Evolutionary conservation across 352 stramenopile species (phyloP).

Genomic region (Pythium aquatile): DNA sequence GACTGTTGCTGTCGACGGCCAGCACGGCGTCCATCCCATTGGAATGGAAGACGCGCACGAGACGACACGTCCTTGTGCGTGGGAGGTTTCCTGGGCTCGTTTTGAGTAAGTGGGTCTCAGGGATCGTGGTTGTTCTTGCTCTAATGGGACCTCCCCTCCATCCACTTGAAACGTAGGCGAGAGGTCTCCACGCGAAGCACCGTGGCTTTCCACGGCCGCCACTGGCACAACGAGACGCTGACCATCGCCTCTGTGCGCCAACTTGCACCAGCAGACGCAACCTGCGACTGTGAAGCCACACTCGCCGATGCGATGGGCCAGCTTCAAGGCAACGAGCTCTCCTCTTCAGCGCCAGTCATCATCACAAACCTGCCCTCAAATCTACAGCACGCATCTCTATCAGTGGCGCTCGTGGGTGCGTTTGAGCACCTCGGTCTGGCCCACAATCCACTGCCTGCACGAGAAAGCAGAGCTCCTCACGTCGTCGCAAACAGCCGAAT

Average conservation of each 20-base stretch:
- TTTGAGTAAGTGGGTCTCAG: neutral
- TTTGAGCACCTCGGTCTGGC: neutral
- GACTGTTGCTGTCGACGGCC: neutral
- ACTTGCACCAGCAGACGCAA: neutral
- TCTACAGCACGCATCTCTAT: neutral
- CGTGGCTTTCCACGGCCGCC: neutral
- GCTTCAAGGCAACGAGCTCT: neutral
- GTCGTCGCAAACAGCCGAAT: neutral
- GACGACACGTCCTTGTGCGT: neutral
- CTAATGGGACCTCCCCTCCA: too few species aligned
- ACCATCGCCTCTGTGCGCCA: neutral
- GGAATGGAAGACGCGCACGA: neutral
- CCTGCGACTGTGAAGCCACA: neutral
- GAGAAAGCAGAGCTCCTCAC: neutral
- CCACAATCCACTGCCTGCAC: neutral
- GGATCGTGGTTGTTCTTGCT: too few species aligned
- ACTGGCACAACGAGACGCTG: conserved; percentile 1
- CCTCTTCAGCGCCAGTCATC: neutral
- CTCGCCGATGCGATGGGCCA: neutral
- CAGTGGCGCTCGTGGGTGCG: neutral
- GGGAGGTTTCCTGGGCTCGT: neutral
- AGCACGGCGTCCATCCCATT: neutral
- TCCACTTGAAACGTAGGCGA: neutral
- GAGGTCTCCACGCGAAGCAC: neutral
- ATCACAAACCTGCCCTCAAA: neutral